Percentiles rank a stretch among this genome's conserved stretches.
These are phyloP conservation scores for Myxozyma sirexii DNA, from an alignment of 805 yeast species.

Conservation along the genomic window DNA sequence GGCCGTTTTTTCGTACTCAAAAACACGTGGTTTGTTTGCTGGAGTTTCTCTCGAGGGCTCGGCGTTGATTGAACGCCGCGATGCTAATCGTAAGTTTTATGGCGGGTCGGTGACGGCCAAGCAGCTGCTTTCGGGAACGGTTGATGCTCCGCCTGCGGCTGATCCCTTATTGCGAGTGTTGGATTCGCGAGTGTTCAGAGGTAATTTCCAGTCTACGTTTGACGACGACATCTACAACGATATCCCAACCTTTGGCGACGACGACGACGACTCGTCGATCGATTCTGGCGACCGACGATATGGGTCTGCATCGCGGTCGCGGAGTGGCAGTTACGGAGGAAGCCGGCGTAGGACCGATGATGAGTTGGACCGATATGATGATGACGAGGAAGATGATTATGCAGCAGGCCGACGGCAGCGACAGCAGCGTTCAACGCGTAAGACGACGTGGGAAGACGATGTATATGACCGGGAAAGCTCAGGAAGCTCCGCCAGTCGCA, in stretches of 20 bases:
- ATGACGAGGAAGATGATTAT: constrained; percentile 49
- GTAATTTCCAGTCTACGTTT: constrained; percentile 53
- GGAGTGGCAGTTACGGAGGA: constrained; percentile 22
- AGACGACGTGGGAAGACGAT: constrained; percentile 84
- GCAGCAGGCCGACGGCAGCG: constrained; percentile 39
- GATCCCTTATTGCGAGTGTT: constrained; percentile 84
- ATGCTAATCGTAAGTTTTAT: constrained; percentile 92
- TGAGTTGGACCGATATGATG: constrained; percentile 12
- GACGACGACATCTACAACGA: constrained; percentile 75
- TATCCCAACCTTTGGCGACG: constrained; percentile 58
- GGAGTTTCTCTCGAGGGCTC: constrained; percentile 98
- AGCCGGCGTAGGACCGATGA: constrained; percentile 36
- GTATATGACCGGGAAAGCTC: constrained; percentile 58
- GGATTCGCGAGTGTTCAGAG: constrained; percentile 79
- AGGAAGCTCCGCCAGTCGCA: constrained; percentile 43
- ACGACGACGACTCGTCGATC: constrained; percentile 28
- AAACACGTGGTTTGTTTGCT: constrained; percentile 94
- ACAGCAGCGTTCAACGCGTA: constrained; percentile 30
- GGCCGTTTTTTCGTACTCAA: constrained; percentile 90
- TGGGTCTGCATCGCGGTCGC: constrained; percentile 16
- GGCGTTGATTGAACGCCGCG: constrained; percentile 93
- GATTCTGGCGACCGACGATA: constrained; percentile 26
- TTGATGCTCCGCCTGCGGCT: constrained; percentile 90
- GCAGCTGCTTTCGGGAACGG: constrained; percentile 77
- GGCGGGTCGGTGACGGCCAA: constrained; percentile 89